Evolutionary conservation across 331 rosid genomes (phyloP), one percentile per base, ranked within the genome.

Genomic region (Stylosanthes scabra): DNA sequence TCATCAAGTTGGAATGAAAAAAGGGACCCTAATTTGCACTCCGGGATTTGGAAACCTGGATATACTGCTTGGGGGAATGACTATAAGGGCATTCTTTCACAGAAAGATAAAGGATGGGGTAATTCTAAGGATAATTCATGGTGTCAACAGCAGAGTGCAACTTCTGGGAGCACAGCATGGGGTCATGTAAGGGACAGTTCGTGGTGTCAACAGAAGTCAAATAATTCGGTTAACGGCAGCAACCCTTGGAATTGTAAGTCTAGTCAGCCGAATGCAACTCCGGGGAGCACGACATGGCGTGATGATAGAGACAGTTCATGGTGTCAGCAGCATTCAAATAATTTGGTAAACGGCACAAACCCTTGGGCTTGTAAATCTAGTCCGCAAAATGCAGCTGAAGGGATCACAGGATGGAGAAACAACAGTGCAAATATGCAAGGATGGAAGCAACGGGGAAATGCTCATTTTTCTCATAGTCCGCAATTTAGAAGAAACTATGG

Each of bases 61-160:
- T 59, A 42, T 20, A 69, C 65, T 72, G 66, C 63, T 59, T 71
- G 74, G 86, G 79, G 75, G 29, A 68, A 47, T 20, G 77, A 58
- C 51, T 59, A n/a, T 72, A 55, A 8, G n/a, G 79, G 72, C 28
- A 62, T 12, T 52, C 50, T 16, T 72, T 66, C 70, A 4, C 60
- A 47, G 65, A 73, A 76, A 25, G 75, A 68, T 66, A 70, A 70
- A 71, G 82, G 84, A 45, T 81, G 96, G 90, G 85, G 82, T 52
- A 57, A 76, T 60, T 52, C 7, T 56, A 42, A 72, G 68, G 75
- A 72, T 25, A 83, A 64, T 52, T 45, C 81, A 62, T 86, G 85
- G 87, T 42, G 79, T 74, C 78, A 41, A 59, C 81, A 71, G 51
- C 78, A 78, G 37, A 31, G 3, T 31, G 37, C 37, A 31, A 31